Evolutionary conservation across 2,329 filamentous ascomycete species (phyloP).

Genomic region (Scorias spongiosa): DNA sequence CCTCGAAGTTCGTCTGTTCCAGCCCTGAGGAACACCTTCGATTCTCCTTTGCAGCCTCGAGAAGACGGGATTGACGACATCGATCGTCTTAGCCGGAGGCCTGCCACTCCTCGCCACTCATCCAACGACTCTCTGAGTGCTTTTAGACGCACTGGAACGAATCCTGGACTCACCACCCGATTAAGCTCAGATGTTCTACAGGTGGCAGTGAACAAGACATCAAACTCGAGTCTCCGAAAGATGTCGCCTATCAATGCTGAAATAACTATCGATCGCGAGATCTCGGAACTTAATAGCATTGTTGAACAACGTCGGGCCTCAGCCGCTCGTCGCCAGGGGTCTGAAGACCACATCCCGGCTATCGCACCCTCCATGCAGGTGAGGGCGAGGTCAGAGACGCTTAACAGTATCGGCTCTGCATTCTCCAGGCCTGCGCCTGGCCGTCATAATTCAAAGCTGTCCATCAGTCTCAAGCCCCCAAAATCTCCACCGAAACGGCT

Average conservation of each 20-base stretch:
- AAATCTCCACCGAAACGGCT: not conserved
- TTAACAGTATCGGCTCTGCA: constrained; percentile 33
- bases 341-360: constrained; percentile 28
- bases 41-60: too few species aligned
- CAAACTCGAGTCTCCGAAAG: constrained; percentile 10
- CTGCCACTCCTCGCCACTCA: too few species aligned
- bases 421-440: constrained; percentile 26
- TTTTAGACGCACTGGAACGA: too few species aligned
- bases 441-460: constrained; percentile 3
- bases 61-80: too few species aligned
- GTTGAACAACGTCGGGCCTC: constrained; percentile 32
- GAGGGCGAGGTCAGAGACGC: constrained; percentile 31
- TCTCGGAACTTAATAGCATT: constrained; percentile 34
- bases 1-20: not conserved
- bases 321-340: constrained; percentile 11
- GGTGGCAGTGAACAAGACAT: constrained; percentile 8
- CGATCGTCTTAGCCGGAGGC: too few species aligned
- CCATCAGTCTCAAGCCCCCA: not conserved
- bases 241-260: constrained; percentile 8
- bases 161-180: too few species aligned
- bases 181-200: too few species aligned
- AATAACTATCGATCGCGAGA: constrained; percentile 29
- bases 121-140: too few species aligned
- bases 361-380: constrained; percentile 31
- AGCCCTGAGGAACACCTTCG: not conserved